These are phyloP conservation scores for Symmetrospora coprosmae DNA, from an alignment of 768 basidiomycete species.

Conservation along the genomic window DNA sequence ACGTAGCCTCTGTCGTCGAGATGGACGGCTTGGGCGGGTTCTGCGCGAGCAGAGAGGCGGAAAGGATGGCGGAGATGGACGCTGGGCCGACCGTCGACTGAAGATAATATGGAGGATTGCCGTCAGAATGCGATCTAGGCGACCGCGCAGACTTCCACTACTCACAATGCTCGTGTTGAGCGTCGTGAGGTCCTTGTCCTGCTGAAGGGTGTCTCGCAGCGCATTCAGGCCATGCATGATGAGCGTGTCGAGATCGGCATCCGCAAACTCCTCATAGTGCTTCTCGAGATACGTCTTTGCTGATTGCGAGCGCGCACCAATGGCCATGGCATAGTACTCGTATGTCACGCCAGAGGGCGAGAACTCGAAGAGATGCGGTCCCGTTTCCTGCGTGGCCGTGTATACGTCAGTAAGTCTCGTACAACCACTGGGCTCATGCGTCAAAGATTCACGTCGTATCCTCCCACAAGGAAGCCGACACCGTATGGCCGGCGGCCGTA, in stretches of 20 bases:
- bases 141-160: background rate
- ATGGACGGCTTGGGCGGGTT: conserved; percentile 7
- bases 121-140: no score
- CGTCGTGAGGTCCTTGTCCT: conserved; percentile 86
- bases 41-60: conserved; percentile 17
- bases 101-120: no score
- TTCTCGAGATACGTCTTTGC: conserved; percentile 97
- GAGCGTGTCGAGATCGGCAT: conserved; percentile 71
- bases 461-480: conserved; percentile 95
- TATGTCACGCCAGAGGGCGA: conserved; percentile 93
- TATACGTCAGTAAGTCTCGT: no score
- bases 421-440: no score
- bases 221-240: conserved; percentile 88
- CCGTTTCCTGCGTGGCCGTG: conserved; percentile 67
- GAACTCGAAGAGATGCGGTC: conserved; percentile 96
- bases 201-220: conserved; percentile 88
- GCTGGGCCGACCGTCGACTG: conserved; percentile 6
- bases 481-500: conserved; percentile 95
- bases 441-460: conserved; percentile 51
- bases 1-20: conserved; percentile 12
- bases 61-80: conserved; percentile 6
- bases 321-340: conserved; percentile 96
- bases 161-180: conserved; percentile 81
- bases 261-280: conserved; percentile 71
- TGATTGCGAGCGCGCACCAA: conserved; percentile 92